A percentile compares a stretch with the other conserved stretches of the same genome.
phyloP scores from a whole-genome alignment of 257 asterid species.

The Ilex aquifolium region DNA sequence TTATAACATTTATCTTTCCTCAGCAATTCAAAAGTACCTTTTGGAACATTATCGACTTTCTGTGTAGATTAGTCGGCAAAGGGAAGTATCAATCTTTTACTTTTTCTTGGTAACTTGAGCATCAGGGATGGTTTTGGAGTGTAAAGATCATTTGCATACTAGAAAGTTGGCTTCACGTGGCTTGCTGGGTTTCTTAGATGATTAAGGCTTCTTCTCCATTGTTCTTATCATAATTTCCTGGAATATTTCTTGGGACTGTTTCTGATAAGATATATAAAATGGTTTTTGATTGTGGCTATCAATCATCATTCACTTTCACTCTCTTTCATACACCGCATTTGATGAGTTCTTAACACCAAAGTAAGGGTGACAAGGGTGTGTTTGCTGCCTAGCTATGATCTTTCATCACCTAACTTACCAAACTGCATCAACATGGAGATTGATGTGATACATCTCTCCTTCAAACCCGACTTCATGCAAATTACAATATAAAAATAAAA shows the following conservation, averaged over 20 bases:
- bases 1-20: no score
- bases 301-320: no score
- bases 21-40: slow-evolving; percentile 19
- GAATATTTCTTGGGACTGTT: no score
- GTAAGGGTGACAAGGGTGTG: no score
- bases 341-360: no score
- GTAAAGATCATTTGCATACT: slow-evolving; percentile 8
- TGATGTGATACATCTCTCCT: slow-evolving; percentile 13
- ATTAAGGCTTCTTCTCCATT: no score
- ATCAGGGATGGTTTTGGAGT: slow-evolving; percentile 9
- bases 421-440: slow-evolving; percentile 14
- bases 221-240: no score
- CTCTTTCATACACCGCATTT: slow-evolving; percentile 13
- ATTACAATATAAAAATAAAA: no score
- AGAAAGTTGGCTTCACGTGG: slow-evolving; percentile 39
- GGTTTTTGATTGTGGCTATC: no score
- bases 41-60: slow-evolving; percentile 18
- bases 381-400: slow-evolving; percentile 8
- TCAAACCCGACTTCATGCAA: slow-evolving; percentile 1
- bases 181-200: no score
- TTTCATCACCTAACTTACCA: slow-evolving; percentile 30
- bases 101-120: slow-evolving; percentile 32
- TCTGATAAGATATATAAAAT: no score
- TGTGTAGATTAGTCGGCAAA: slow-evolving; percentile 22
- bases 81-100: slow-evolving; percentile 6